Evolutionary conservation across 2,329 filamentous ascomycete genomes (phyloP), one percentile per base, ranked within the genome.

Genomic region (Xylaria arbuscula): DNA sequence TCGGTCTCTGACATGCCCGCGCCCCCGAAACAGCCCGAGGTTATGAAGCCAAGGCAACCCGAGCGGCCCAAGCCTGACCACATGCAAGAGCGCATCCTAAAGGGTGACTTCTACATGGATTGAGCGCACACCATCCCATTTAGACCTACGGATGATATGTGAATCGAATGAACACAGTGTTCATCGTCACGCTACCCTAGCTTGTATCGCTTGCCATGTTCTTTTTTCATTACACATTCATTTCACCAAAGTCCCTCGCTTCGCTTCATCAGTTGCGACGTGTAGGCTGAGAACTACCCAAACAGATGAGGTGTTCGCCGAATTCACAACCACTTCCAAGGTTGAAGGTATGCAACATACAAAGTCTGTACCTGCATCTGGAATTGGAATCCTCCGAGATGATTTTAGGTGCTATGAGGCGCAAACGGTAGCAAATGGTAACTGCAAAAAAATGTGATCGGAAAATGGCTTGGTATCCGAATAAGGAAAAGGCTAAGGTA

Each of bases 21-120:
- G 40, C 88, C 87, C 48, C 88, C 87, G 19, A 82, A 80, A 50
- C 84, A 89, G 72, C 80, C 83, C 19, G 81, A 84, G 55, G 74
- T 82, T 50, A 78, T 81, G 71, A 83, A 81, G 77, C 82, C 84
- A 58, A 82, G 83, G 72, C 81, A 81, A 58, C 76, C 80, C 59
- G 81, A 85, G 75, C 83, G 86, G 45, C 85, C 85, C 72, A 97
- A 95, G 84, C 94, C 95, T 36, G 96, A 99, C 83, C 92, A 92
- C 71, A 96, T 98, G 83, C 94, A 98, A 81, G 96, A 99, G 86
- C 90, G 97, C 73, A 98, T 99, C 76, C 87, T 99, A 73, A 96
- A 97, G 83, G 96, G 95, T 54, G 96, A 99, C 78, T 98, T 99
- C 77, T 96, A 96, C 84, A 98, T 98, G 94, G 94, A 98, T 78